Evolutionary conservation across 345 rosid species (phyloP).

Genomic region (Murraya koenigii): DNA sequence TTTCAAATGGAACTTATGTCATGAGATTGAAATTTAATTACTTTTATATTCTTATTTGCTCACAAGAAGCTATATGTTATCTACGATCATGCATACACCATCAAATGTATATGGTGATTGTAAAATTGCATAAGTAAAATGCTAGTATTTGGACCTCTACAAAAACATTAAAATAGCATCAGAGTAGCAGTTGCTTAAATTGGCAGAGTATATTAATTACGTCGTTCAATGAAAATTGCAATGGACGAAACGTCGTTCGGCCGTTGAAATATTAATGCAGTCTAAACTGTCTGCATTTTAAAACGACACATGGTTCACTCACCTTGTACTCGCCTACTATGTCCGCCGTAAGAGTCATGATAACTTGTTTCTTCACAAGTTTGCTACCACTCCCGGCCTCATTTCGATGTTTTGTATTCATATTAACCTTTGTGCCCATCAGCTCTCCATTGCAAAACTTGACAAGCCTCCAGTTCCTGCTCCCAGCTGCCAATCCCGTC

Average conservation of each 20-base stretch:
- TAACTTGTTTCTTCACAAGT: constrained; percentile 23
- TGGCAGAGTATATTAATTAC: neutral
- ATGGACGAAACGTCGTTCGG: neutral
- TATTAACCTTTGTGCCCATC: constrained; percentile 67
- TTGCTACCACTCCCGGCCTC: constrained; percentile 2
- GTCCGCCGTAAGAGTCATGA: constrained; percentile 53
- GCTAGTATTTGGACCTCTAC: neutral
- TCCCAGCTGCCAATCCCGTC: constrained; percentile 27
- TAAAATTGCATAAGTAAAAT: neutral
- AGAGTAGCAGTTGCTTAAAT: too few relatives aligned
- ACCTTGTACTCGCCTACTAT: constrained; percentile 55
- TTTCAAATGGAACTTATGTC: too few relatives aligned
- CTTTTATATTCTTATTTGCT: too few relatives aligned
- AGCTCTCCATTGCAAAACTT: constrained; percentile 61
- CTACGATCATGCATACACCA: neutral
- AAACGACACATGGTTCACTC: neutral
- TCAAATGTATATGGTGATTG: neutral
- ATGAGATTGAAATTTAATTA: too few relatives aligned
- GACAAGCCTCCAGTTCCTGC: constrained; percentile 32
- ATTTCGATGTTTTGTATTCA: constrained; percentile 12
- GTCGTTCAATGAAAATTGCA: neutral
- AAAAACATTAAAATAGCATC: too few relatives aligned
- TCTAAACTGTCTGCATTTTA: neutral
- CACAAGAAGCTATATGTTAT: too few relatives aligned
- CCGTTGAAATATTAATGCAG: neutral